phyloP scores from a whole-genome alignment of 2,329 filamentous ascomycete species.

The Ceratocystis cacaofunesta region DNA sequence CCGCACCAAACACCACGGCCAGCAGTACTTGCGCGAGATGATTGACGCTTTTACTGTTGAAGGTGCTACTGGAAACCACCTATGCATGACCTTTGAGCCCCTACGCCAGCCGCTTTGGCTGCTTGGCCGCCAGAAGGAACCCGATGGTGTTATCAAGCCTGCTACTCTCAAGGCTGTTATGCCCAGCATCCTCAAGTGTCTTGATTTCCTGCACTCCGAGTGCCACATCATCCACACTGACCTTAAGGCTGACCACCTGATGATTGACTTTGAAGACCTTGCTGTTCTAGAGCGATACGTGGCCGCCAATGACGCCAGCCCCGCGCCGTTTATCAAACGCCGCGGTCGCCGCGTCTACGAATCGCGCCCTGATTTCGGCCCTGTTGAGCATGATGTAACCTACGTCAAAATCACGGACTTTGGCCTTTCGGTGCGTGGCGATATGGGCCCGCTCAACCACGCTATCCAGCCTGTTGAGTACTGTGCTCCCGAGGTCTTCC shows the following conservation, averaged over 20 bases:
- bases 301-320: constrained; percentile 20
- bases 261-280: constrained; percentile 18
- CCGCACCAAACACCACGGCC: constrained; percentile 22
- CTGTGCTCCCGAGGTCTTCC: constrained; percentile 23
- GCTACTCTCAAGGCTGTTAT: constrained; percentile 27
- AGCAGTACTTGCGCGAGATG: constrained; percentile 22
- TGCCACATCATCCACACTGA: constrained; percentile 33
- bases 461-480: constrained; percentile 23
- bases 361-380: constrained; percentile 19
- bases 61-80: constrained; percentile 23
- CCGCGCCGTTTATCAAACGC: constrained; percentile 19
- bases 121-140: constrained; percentile 26
- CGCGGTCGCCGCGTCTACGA: constrained; percentile 19
- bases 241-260: constrained; percentile 27
- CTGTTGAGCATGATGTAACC: constrained; percentile 19
- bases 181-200: constrained; percentile 25
- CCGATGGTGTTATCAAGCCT: constrained; percentile 24
- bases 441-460: constrained; percentile 19
- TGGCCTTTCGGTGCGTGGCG: constrained; percentile 21
- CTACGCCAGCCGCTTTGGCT: constrained; percentile 29
- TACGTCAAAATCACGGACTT: constrained; percentile 21
- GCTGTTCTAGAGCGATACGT: constrained; percentile 20
- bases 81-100: constrained; percentile 26
- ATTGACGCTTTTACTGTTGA: constrained; percentile 24
- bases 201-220: constrained; percentile 30